These are phyloP conservation scores for Plectranthus barbatus DNA, from an alignment of 257 asterid genomes.

Conservation along the genomic window DNA sequence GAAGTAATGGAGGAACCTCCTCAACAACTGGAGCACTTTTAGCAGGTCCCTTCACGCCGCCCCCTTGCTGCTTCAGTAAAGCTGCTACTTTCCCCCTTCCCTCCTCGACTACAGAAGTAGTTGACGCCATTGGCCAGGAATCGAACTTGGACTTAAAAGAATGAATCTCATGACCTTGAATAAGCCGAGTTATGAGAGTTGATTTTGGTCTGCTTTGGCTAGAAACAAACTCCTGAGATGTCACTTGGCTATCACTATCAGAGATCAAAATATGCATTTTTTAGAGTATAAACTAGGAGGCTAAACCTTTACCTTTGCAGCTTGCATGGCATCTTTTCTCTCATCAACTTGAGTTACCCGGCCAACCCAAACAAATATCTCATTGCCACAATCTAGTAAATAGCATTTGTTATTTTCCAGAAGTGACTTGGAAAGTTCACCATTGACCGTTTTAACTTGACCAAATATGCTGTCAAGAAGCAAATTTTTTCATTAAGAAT, in stretches of 20 bases:
- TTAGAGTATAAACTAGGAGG: background rate
- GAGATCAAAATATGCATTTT: constrained; percentile 6
- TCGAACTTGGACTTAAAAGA: no score
- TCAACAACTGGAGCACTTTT: constrained; percentile 69
- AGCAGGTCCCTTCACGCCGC: constrained; percentile 60
- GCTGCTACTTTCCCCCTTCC: constrained; percentile 99
- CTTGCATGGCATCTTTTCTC: constrained; percentile 78
- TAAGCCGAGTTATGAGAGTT: constrained; percentile 65
- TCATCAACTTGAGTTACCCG: constrained; percentile 91
- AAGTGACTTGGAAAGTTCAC: no score
- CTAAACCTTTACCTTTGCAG: constrained; percentile 62
- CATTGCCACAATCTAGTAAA: no score
- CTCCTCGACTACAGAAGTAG: constrained; percentile 74
- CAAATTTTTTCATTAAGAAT: constrained; percentile 9
- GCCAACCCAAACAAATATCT: no score
- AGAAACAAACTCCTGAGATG: constrained; percentile 61
- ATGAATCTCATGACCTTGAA: constrained; percentile 93
- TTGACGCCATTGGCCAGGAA: constrained; percentile 86
- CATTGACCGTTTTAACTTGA: constrained; percentile 50
- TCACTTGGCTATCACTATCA: constrained; percentile 18
- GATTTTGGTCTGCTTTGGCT: constrained; percentile 89
- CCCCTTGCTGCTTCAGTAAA: constrained; percentile 95
- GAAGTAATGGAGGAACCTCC: constrained; percentile 87
- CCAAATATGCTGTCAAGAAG: constrained; percentile 56
- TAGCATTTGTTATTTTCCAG: no score